Percentiles rank a stretch among this genome's conserved stretches.
Conservation (phyloP, 169 alveolate genomes). For the Blepharisma undulans region DNA sequence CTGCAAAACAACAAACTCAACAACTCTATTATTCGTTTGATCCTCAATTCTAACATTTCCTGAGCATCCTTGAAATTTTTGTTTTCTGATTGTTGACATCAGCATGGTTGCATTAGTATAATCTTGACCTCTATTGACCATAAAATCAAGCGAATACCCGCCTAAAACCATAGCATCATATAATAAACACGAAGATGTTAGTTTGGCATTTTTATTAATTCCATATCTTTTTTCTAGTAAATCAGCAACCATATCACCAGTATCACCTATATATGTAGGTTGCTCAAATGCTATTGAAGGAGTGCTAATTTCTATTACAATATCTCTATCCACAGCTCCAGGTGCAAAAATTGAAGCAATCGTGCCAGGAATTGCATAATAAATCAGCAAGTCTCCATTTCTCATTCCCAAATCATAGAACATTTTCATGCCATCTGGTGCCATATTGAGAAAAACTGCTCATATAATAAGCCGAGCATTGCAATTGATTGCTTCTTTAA, state of each 20-base stretch:
- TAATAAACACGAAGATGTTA: not conserved
- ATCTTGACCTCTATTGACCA: not conserved
- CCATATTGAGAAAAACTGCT: not conserved
- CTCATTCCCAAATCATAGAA: slow-evolving; percentile 2
- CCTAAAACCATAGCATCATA: not conserved
- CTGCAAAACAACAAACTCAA: not conserved
- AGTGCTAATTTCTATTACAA: not conserved
- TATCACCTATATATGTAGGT: not conserved
- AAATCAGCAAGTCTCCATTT: not conserved
- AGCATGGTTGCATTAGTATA: not conserved
- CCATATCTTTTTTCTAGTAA: not conserved
- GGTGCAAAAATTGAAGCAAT: not conserved
- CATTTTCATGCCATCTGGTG: not conserved
- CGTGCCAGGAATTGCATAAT: not conserved
- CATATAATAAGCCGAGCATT: not conserved
- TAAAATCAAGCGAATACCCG: not conserved
- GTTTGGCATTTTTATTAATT: not conserved
- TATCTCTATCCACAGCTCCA: not conserved
- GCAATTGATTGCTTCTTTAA: not conserved
- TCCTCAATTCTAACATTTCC: not conserved
- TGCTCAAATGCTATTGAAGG: not conserved
- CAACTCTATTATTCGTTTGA: not conserved
- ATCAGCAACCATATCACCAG: not conserved
- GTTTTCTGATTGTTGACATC: not conserved
- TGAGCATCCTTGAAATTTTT: slow-evolving; percentile 14